phyloP scores from a whole-genome alignment of 768 basidiomycete genomes.

The Calocybe gangraenosa region DNA sequence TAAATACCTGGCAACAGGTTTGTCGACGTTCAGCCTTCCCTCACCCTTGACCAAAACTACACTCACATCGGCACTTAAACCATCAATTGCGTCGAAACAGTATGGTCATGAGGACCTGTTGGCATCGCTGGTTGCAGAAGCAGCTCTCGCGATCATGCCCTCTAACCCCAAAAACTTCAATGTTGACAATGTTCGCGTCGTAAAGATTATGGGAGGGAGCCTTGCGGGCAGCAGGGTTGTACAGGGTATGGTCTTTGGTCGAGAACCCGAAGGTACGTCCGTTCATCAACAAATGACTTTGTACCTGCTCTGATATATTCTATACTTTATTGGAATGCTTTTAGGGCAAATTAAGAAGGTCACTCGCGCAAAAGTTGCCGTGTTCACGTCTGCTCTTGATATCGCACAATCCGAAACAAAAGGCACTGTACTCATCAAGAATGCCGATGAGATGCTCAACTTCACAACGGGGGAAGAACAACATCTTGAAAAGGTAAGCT shows the following conservation, averaged over 20 bases:
- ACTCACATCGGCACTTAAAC: conserved; percentile 75
- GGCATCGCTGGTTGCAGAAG: conserved; percentile 84
- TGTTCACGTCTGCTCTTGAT: conserved; percentile 92
- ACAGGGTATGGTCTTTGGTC: conserved; percentile 96
- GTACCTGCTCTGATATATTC: not conserved
- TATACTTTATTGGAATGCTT: not conserved
- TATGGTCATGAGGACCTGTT: conserved; percentile 89
- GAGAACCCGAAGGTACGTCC: conserved; percentile 84
- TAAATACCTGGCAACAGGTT: conserved; percentile 36
- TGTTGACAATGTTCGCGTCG: conserved; percentile 96
- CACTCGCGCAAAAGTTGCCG: conserved; percentile 85
- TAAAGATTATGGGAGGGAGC: conserved; percentile 97
- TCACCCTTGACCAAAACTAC: conserved; percentile 66
- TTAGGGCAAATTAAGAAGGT: conserved; percentile 80
- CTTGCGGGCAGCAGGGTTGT: conserved; percentile 84
- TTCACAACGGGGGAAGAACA: conserved; percentile 96
- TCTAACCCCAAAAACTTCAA: conserved; percentile 88
- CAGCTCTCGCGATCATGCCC: conserved; percentile 90
- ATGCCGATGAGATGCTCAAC: conserved; percentile 94
- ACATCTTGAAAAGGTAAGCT: conserved; percentile 80
- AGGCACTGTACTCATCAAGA: conserved; percentile 94
- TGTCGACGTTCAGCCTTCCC: conserved; percentile 67
- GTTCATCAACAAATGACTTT: conserved; percentile 11
- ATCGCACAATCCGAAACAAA: conserved; percentile 98
- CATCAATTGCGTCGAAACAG: conserved; percentile 95